Evolutionary conservation across 371 early-diverging fungal species (phyloP).

Genomic region (Mortierella sp.): DNA sequence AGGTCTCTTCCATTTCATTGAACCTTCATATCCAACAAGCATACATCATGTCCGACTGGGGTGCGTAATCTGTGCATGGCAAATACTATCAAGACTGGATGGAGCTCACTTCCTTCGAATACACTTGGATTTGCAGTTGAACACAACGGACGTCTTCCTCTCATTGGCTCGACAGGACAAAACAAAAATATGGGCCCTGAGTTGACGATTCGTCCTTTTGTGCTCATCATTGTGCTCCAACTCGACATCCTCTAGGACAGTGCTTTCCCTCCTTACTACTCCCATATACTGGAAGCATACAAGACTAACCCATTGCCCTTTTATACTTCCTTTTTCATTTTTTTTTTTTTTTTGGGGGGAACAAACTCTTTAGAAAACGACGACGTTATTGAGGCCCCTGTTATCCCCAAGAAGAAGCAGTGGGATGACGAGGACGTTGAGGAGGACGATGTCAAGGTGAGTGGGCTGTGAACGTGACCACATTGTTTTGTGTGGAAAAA

Average conservation of each 20-base stretch:
- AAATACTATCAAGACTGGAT: too few species aligned
- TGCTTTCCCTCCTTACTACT: too few species aligned
- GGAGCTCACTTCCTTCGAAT: not conserved
- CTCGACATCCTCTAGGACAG: too few species aligned
- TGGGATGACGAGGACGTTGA: conserved; percentile 91
- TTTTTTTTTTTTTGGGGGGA: conserved; percentile 7
- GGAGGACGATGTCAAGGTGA: conserved; percentile 72
- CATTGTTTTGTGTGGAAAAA: not conserved
- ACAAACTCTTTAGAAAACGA: conserved; percentile 39
- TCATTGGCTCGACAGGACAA: too few species aligned
- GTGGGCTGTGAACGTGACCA: not conserved
- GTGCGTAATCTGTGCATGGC: conserved; percentile 52
- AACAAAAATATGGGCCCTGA: not conserved
- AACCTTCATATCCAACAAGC: too few species aligned
- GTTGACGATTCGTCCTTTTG: not conserved
- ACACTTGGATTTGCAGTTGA: too few species aligned
- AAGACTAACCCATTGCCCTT: too few species aligned
- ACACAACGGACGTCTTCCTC: not conserved
- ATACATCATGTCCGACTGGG: conserved; percentile 74
- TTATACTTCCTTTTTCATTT: not conserved
- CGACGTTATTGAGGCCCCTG: conserved; percentile 55
- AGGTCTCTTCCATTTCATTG: too few species aligned
- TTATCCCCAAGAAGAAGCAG: conserved; percentile 61
- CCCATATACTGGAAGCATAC: too few species aligned
- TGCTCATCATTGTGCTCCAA: too few species aligned